Evolutionary conservation across 306 rosid species (phyloP).

Genomic region (Trifolium pratense): DNA sequence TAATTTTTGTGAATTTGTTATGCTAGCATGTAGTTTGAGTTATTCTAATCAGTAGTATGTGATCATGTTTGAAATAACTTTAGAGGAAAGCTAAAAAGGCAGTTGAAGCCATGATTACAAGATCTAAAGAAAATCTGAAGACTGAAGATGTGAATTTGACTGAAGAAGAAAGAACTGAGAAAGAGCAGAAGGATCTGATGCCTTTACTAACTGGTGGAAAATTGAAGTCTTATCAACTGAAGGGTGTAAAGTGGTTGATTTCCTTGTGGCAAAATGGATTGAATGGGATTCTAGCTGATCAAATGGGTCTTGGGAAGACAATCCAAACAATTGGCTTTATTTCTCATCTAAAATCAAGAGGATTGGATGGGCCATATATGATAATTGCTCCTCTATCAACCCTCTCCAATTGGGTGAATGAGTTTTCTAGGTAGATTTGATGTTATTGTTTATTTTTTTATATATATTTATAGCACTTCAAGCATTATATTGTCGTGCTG

Average conservation of each 20-base stretch:
- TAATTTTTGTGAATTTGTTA: background rate
- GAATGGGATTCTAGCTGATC: conserved; percentile 99
- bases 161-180: conserved; percentile 70
- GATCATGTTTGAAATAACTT: conserved; percentile 26
- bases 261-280: conserved; percentile 99
- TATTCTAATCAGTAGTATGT: conserved; percentile 7
- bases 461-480: background rate
- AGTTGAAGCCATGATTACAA: conserved; percentile 91
- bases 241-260: conserved; percentile 96
- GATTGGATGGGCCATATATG: conserved; percentile 90
- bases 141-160: conserved; percentile 64
- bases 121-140: conserved; percentile 73
- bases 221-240: conserved; percentile 83
- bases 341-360: conserved; percentile 82
- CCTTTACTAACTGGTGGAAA: conserved; percentile 90
- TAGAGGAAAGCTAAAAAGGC: conserved; percentile 90
- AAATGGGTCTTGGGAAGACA: conserved; percentile 99
- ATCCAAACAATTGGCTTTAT: conserved; percentile 95
- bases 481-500: background rate
- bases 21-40: conserved; percentile 19
- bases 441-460: background rate
- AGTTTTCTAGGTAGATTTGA: conserved; percentile 78
- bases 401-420: conserved; percentile 91
- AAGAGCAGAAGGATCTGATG: conserved; percentile 84
- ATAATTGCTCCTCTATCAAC: conserved; percentile 94